Evolutionary conservation across 176 grass and related monocot genomes (phyloP).

Genomic region (Zoysia pacifica): DNA sequence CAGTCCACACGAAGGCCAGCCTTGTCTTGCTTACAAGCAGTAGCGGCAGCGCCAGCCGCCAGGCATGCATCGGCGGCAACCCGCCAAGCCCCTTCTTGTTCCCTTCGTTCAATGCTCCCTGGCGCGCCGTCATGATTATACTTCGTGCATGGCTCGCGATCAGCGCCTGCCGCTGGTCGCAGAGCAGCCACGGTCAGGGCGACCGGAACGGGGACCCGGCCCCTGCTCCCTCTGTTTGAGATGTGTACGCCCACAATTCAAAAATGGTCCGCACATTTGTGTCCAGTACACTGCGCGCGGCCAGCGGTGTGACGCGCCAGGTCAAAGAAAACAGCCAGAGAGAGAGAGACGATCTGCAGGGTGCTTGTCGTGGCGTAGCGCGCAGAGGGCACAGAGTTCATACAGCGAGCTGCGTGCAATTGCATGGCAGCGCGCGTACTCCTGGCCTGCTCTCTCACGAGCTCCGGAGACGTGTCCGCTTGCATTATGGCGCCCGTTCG

Average conservation of each 20-base stretch:
- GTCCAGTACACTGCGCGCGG: neutral
- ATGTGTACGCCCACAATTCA: neutral
- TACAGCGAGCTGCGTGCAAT: neutral
- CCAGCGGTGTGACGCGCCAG: neutral
- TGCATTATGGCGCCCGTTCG: slow-evolving; percentile 5
- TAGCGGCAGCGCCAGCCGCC: neutral
- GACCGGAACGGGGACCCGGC: neutral
- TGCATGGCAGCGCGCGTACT: neutral
- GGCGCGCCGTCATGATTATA: slow-evolving; percentile 30
- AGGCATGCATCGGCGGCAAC: slow-evolving; percentile 19
- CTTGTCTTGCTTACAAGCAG: slow-evolving; percentile 50
- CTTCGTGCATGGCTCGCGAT: slow-evolving; percentile 22
- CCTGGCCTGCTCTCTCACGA: neutral
- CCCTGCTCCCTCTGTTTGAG: slow-evolving; percentile 5
- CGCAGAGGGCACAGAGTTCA: neutral
- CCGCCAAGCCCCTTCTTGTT: neutral
- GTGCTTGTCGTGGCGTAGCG: neutral
- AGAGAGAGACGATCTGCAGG: neutral
- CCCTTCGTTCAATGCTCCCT: slow-evolving; percentile 31
- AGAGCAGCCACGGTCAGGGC: neutral
- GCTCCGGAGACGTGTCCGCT: no score
- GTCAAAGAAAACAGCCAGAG: slow-evolving; percentile 17
- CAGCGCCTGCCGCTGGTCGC: neutral
- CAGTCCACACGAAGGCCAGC: slow-evolving; percentile 41
- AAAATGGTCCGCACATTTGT: no score